Evolutionary conservation across 73 alveolate genomes (phyloP).

Genomic region (Tetrahymena elliotti): DNA sequence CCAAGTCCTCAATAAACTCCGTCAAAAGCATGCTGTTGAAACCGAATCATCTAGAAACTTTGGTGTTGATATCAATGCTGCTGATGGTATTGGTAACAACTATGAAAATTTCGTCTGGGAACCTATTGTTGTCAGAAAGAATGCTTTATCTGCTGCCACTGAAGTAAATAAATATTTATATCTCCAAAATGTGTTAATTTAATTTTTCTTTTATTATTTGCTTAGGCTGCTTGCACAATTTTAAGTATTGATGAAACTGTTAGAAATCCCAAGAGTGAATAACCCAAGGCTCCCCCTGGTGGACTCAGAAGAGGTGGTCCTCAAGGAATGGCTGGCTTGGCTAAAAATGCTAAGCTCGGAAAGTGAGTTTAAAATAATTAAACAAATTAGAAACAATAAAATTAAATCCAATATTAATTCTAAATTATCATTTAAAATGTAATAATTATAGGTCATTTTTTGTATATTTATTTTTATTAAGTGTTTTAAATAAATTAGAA

Average conservation of each 20-base stretch:
- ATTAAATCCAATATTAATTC: neutral
- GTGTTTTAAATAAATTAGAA: neutral
- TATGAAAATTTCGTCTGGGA: slow-evolving; percentile 73
- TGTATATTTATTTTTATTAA: neutral
- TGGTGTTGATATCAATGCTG: slow-evolving; percentile 85
- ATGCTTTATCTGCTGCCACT: slow-evolving; percentile 79
- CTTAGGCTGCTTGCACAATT: slow-evolving; percentile 87
- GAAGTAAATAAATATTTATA: slow-evolving; percentile 20
- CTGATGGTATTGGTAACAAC: slow-evolving; percentile 59
- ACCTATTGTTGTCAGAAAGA: slow-evolving; percentile 66
- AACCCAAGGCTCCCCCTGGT: slow-evolving; percentile 7
- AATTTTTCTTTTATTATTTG: no score
- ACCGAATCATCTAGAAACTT: slow-evolving; percentile 81
- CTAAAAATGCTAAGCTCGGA: neutral
- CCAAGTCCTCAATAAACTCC: slow-evolving; percentile 75
- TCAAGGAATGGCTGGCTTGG: neutral
- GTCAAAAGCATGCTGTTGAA: slow-evolving; percentile 86
- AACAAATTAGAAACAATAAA: neutral
- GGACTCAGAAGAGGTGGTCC: neutral
- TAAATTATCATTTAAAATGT: neutral
- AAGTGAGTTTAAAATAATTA: neutral
- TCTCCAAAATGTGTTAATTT: neutral
- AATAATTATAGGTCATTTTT: neutral
- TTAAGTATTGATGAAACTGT: slow-evolving; percentile 93
- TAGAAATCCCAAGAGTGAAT: slow-evolving; percentile 72